phyloP scores from a whole-genome alignment of 2,329 filamentous ascomycete genomes.

The Lecanicillium sp. region DNA sequence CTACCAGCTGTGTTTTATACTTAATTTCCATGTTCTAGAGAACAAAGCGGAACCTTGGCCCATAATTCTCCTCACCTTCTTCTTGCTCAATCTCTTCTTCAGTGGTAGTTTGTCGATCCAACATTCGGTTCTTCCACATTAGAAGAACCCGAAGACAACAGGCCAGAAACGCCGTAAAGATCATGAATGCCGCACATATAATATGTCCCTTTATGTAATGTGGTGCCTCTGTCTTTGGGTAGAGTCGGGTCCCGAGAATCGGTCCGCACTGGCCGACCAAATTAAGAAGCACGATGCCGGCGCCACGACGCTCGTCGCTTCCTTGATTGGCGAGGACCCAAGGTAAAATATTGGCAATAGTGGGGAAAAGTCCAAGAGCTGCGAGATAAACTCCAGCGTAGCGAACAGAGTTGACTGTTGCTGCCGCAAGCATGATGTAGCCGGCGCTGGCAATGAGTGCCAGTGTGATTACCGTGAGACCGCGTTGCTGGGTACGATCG shows the following conservation, averaged over 20 bases:
- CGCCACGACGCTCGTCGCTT: slow-evolving; percentile 58
- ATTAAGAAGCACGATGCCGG: slow-evolving; percentile 70
- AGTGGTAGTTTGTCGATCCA: slow-evolving; percentile 12
- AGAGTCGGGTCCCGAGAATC: slow-evolving; percentile 53
- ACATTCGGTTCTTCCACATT: slow-evolving; percentile 18
- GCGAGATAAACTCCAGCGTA: slow-evolving; percentile 35
- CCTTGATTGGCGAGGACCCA: slow-evolving; percentile 55
- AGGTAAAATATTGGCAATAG: slow-evolving; percentile 18
- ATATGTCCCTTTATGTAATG: slow-evolving; percentile 37
- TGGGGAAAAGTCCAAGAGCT: slow-evolving; percentile 26
- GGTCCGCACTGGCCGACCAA: slow-evolving; percentile 70
- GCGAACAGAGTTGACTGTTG: slow-evolving; percentile 21
- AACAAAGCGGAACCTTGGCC: slow-evolving; percentile 19
- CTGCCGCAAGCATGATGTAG: slow-evolving; percentile 20
- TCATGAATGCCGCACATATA: slow-evolving; percentile 20
- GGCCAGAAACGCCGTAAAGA: slow-evolving; percentile 17
- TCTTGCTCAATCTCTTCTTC: slow-evolving; percentile 6
- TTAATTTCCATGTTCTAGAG: slow-evolving; percentile 12
- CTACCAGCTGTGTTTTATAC: background rate
- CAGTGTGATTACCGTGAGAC: slow-evolving; percentile 25
- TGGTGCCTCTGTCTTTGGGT: slow-evolving; percentile 48
- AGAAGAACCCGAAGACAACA: slow-evolving; percentile 13
- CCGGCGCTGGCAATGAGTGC: slow-evolving; percentile 22
- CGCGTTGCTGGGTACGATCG: slow-evolving; percentile 30
- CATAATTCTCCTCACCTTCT: slow-evolving; percentile 19